These are phyloP conservation scores for Fraxinus americana DNA, from an alignment of 257 asterid species.

Conservation along the genomic window DNA sequence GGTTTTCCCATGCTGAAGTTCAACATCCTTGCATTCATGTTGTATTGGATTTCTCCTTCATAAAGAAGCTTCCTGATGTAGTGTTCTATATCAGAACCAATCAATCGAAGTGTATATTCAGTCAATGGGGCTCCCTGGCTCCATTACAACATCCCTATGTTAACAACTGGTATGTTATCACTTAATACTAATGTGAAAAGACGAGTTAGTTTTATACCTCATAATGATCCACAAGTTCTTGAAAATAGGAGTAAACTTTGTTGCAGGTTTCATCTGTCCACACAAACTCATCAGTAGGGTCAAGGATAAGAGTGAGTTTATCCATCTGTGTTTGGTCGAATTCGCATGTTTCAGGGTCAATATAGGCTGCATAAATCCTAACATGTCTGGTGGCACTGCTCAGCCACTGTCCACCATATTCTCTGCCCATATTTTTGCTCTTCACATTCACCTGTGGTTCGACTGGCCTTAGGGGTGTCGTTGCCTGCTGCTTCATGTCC, in stretches of 20 bases:
- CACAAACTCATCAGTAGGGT: constrained; percentile 83
- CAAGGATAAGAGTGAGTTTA: constrained; percentile 82
- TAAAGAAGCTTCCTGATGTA: constrained; percentile 80
- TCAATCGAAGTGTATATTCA: constrained; percentile 88
- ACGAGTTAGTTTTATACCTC: constrained; percentile 48
- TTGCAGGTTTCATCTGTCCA: constrained; percentile 77
- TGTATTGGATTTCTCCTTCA: constrained; percentile 76
- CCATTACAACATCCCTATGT: constrained; percentile 12
- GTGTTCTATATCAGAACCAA: constrained; percentile 87
- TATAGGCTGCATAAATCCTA: constrained; percentile 78
- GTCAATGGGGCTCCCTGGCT: constrained; percentile 86
- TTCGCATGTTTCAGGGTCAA: constrained; percentile 76
- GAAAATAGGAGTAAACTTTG: constrained; percentile 81
- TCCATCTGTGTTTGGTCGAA: constrained; percentile 85
- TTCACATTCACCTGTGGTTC: constrained; percentile 61
- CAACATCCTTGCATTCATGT: constrained; percentile 84
- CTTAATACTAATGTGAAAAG: too few relatives aligned
- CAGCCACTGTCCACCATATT: constrained; percentile 87
- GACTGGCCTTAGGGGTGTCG: constrained; percentile 55
- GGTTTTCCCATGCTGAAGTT: constrained; percentile 99
- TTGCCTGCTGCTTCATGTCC: constrained; percentile 26
- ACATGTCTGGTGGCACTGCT: constrained; percentile 81
- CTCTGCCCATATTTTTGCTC: constrained; percentile 72
- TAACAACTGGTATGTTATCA: too few relatives aligned
- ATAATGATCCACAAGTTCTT: constrained; percentile 83